Conservation (phyloP, 495 filamentous ascomycete species). For the Talaromyces adpressus region DNA sequence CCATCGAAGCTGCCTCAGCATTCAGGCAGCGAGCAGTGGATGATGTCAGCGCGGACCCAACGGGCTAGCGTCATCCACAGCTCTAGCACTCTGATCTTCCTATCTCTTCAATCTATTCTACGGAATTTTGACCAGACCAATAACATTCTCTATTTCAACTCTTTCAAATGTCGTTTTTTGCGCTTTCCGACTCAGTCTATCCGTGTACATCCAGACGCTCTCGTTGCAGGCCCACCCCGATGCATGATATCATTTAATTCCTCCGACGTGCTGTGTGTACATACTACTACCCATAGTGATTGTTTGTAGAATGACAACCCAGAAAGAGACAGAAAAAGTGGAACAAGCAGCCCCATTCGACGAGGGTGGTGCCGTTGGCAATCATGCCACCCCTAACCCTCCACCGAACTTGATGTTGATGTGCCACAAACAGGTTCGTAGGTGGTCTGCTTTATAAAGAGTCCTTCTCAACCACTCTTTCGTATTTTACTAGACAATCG, state of each 20-base stretch:
- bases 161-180: background rate
- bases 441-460: background rate
- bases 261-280: background rate
- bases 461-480: background rate
- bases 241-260: constrained; percentile 2
- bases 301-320: background rate
- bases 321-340: background rate
- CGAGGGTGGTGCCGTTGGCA: background rate
- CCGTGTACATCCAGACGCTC: background rate
- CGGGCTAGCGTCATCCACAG: background rate
- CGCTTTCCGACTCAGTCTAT: too few relatives aligned
- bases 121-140: constrained; percentile 1
- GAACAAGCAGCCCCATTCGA: background rate
- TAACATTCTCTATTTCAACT: background rate
- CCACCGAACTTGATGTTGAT: background rate
- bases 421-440: background rate
- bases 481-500: too few relatives aligned
- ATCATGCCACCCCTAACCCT: background rate
- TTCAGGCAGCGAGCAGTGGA: background rate
- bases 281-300: background rate
- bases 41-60: background rate
- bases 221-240: background rate
- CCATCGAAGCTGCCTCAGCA: background rate
- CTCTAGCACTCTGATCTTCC: too few relatives aligned
- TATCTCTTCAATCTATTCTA: too few relatives aligned